These are phyloP conservation scores for Talaromyces stipitatus DNA, from an alignment of 495 filamentous ascomycete genomes.

Conservation along the genomic window DNA sequence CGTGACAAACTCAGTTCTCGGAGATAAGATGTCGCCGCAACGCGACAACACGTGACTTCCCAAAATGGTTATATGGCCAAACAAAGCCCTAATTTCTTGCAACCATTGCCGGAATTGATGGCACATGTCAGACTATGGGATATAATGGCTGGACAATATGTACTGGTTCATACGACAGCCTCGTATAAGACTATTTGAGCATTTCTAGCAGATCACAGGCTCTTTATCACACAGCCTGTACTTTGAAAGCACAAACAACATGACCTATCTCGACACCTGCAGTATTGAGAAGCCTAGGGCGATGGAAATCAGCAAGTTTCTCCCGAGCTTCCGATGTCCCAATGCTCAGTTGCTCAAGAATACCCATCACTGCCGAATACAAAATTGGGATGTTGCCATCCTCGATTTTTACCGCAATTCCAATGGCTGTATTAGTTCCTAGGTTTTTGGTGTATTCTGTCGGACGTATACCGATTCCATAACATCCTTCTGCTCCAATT, in stretches of 20 bases:
- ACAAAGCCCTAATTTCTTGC: background rate
- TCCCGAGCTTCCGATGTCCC: slow-evolving; percentile 15
- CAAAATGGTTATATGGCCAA: background rate
- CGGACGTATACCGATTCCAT: slow-evolving; percentile 23
- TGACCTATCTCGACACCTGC: slow-evolving; percentile 25
- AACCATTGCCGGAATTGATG: no score
- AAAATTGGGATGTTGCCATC: slow-evolving; percentile 28
- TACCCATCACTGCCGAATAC: slow-evolving; percentile 27
- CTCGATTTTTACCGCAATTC: slow-evolving; percentile 34
- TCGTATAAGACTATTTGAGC: no score
- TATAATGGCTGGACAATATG: no score
- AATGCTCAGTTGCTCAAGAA: slow-evolving; percentile 27
- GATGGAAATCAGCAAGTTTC: slow-evolving; percentile 17
- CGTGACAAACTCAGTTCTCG: background rate
- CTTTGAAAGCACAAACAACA: slow-evolving; percentile 12
- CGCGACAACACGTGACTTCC: slow-evolving; percentile 4
- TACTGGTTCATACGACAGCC: no score
- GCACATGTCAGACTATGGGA: no score
- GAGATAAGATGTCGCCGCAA: background rate
- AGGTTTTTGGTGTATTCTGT: slow-evolving; percentile 21
- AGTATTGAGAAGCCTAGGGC: slow-evolving; percentile 23
- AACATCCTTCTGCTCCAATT: slow-evolving; percentile 31
- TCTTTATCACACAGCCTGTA: slow-evolving; percentile 8
- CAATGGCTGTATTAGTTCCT: slow-evolving; percentile 23
- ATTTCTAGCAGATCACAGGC: no score